phyloP scores from a whole-genome alignment of 2,329 filamentous ascomycete genomes.

The Neonectria coccinea region DNA sequence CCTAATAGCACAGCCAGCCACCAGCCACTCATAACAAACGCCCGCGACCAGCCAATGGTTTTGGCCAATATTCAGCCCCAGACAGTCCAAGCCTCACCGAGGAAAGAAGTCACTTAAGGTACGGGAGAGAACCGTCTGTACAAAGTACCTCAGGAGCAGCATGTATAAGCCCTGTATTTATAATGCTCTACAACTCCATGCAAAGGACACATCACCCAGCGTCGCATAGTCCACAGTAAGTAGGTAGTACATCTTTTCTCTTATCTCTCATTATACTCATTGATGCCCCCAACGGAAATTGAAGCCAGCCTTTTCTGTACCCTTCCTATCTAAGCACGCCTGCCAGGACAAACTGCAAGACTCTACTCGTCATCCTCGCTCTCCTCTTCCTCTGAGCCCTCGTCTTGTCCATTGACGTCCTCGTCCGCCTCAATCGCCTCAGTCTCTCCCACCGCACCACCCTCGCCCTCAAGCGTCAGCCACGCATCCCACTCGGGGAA shows the following conservation, averaged over 20 bases:
- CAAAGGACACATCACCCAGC: background rate
- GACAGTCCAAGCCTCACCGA: too few species aligned
- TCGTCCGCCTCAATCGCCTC: constrained; percentile 38
- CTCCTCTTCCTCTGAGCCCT: constrained; percentile 33
- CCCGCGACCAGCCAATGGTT: too few species aligned
- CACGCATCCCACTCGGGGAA: constrained; percentile 98
- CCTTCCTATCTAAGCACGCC: constrained; percentile 42
- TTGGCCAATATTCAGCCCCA: too few species aligned
- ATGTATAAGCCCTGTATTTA: too few species aligned
- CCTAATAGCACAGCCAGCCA: background rate
- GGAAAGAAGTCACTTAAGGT: too few species aligned
- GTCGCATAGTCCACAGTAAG: background rate
- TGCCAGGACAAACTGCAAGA: constrained; percentile 34
- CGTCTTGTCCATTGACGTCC: constrained; percentile 32
- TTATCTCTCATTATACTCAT: constrained; percentile 48
- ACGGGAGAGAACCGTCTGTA: background rate
- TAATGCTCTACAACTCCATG: background rate
- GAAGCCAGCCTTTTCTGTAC: constrained; percentile 48
- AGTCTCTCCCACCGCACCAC: constrained; percentile 51
- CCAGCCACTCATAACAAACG: constrained; percentile 4
- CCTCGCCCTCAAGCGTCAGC: constrained; percentile 81
- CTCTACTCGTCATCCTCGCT: constrained; percentile 44
- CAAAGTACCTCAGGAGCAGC: too few species aligned
- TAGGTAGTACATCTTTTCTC: constrained; percentile 31
- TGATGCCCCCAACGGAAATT: constrained; percentile 46